Evolutionary conservation across 1,139 yeast species (phyloP), one percentile per base, ranked within the genome.

Genomic region (Suhomyces chickasaworum): DNA sequence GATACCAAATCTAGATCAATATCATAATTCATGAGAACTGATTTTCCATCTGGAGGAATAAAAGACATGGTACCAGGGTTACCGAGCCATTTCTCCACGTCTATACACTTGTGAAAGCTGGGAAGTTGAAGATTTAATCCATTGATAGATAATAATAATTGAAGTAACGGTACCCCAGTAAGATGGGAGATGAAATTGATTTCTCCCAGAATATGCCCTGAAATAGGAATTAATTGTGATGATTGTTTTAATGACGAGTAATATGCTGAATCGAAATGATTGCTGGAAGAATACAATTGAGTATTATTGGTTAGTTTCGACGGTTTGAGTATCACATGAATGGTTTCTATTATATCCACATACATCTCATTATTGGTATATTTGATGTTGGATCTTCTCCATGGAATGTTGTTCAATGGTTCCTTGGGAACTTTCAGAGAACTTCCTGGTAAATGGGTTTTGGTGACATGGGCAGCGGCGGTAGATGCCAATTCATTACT

Each of bases 1-100:
- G 59, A 57, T 46, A 66, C 39, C 43, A 57, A 42, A 44, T 63
- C 64, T 33, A 80, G 62, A 49, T 87, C 88, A 27, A 87, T 64
- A 6, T 78, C 72, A 60, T 93, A 93, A 20, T 78, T 69, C 76
- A 86, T 78, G 16, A 93, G 64, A 4, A 78, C 73, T 35, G 83
- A 80, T 51, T 72, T 77, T 4, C 96, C 98, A 63, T 93, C 97
- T 0, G 98, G 96, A 3, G 99, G 99, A 17, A 87, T 77, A 58
- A 91, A 89, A 13, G 82, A 72, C 36, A 90, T 60, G 0, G 69
- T 53, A 0, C 80, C 80, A 1, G 68, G 65, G 6, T 58, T 59
- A 9, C 57, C 52, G 9, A 54, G 44, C 84, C 85, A 82, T 25
- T 63, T 61, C 22, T 68, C 74, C 4, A 72, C 53, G 46, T 80